A percentile compares a stretch with the other conserved stretches of the same genome.
These are phyloP conservation scores for Tetrahymena thermophila DNA, from an alignment of 73 alveolate species.

Conservation along the genomic window DNA sequence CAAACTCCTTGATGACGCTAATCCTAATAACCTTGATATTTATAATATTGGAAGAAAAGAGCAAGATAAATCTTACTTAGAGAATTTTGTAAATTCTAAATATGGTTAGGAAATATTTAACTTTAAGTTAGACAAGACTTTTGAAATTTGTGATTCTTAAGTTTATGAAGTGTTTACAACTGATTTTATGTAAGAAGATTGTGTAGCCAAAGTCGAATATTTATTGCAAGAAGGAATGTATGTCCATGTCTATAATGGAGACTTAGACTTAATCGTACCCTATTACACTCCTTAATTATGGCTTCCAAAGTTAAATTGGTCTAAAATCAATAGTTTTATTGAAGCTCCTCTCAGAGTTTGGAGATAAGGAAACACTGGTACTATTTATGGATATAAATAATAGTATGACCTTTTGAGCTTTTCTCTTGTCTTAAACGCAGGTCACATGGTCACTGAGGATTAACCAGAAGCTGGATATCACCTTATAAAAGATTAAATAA, in stretches of 20 bases:
- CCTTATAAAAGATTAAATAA: background rate
- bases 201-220: constrained; percentile 10
- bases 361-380: background rate
- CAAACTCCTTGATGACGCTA: background rate
- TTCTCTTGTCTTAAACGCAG: constrained; percentile 10
- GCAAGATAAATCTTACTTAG: background rate
- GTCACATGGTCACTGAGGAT: constrained; percentile 35
- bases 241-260: constrained; percentile 17
- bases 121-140: constrained; percentile 7
- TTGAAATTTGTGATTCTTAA: background rate
- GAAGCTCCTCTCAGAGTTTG: background rate
- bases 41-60: constrained; percentile 5
- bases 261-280: constrained; percentile 20
- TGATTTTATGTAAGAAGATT: constrained; percentile 31
- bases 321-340: background rate
- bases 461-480: constrained; percentile 32
- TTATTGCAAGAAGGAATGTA: background rate
- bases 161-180: constrained; percentile 1
- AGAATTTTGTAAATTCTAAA: background rate
- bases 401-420: constrained; percentile 3
- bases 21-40: constrained; percentile 10
- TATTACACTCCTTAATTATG: constrained; percentile 13
- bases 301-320: constrained; percentile 5
- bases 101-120: background rate
- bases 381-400: constrained; percentile 5